Evolutionary conservation across 2,329 filamentous ascomycete genomes (phyloP).

Genomic region (Chrysoporthe puriensis): DNA sequence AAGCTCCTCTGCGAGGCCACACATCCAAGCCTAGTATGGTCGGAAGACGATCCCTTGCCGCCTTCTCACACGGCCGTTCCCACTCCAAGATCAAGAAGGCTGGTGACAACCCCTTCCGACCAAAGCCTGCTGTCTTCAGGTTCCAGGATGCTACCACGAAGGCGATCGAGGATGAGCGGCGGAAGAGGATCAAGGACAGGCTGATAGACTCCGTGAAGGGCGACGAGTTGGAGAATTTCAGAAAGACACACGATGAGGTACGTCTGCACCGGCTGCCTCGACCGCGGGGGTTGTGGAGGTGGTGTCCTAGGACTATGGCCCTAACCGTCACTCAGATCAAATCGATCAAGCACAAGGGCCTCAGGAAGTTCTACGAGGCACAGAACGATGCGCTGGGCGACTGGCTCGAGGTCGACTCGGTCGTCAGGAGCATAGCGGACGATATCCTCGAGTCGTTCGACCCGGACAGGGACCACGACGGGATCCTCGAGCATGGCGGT

Average conservation of each 20-base stretch:
- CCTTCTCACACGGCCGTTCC: slow-evolving; percentile 12
- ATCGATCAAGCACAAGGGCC: slow-evolving; percentile 53
- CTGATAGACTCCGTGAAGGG: slow-evolving; percentile 51
- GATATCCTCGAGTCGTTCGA: slow-evolving; percentile 64
- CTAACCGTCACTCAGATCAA: slow-evolving; percentile 45
- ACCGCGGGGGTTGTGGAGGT: no score
- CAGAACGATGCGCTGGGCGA: slow-evolving; percentile 56
- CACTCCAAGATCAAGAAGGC: slow-evolving; percentile 4
- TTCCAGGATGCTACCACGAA: slow-evolving; percentile 53
- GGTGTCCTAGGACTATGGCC: no score
- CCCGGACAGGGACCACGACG: slow-evolving; percentile 60
- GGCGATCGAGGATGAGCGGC: slow-evolving; percentile 48
- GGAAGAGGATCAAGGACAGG: slow-evolving; percentile 52
- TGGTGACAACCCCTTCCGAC: slow-evolving; percentile 14
- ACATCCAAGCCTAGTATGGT: slow-evolving; percentile 18
- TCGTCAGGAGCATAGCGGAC: slow-evolving; percentile 56
- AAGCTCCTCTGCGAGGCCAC: no score
- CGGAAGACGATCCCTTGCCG: slow-evolving; percentile 22
- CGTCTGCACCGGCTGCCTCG: no score
- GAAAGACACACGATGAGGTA: slow-evolving; percentile 50
- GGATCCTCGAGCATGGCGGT: slow-evolving; percentile 55
- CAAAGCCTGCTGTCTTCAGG: slow-evolving; percentile 30
- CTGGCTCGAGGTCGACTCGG: slow-evolving; percentile 58
- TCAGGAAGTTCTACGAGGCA: slow-evolving; percentile 57
- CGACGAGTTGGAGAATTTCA: slow-evolving; percentile 50